Evolutionary conservation across 768 basidiomycete genomes (phyloP).

Genomic region (Suillus lakei): DNA sequence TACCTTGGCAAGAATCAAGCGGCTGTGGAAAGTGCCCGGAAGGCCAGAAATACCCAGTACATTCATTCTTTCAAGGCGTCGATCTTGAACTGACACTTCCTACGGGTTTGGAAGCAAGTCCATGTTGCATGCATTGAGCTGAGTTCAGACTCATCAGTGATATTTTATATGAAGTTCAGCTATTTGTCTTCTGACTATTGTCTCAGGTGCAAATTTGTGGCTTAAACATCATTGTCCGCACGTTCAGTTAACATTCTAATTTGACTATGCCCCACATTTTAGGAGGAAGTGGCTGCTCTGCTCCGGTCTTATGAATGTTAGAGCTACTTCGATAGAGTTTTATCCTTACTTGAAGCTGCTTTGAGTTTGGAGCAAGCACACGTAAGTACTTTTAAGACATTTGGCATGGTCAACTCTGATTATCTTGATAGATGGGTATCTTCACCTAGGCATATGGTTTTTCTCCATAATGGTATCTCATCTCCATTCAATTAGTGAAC

Average conservation of each 20-base stretch:
- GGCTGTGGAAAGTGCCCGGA: slow-evolving; percentile 98
- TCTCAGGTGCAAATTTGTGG: slow-evolving; percentile 94
- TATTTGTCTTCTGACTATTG: slow-evolving; percentile 13
- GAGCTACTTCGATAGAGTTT: slow-evolving; percentile 94
- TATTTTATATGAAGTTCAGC: neutral
- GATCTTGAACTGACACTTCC: slow-evolving; percentile 15
- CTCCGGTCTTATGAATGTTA: slow-evolving; percentile 87
- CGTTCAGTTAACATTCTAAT: slow-evolving; percentile 39
- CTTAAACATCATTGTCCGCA: slow-evolving; percentile 96
- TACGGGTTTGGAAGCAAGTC: slow-evolving; percentile 99
- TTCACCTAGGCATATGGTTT: slow-evolving; percentile 68
- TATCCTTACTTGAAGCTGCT: slow-evolving; percentile 90
- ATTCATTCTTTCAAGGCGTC: slow-evolving; percentile 29
- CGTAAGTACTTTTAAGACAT: slow-evolving; percentile 41
- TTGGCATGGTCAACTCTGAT: slow-evolving; percentile 18
- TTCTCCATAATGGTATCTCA: slow-evolving; percentile 14
- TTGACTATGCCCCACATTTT: slow-evolving; percentile 14
- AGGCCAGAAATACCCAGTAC: slow-evolving; percentile 98
- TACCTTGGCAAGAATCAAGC: slow-evolving; percentile 98
- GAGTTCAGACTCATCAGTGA: slow-evolving; percentile 85
- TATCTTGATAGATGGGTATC: slow-evolving; percentile 77
- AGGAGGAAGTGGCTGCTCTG: slow-evolving; percentile 80
- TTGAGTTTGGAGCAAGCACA: slow-evolving; percentile 97
- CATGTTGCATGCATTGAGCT: slow-evolving; percentile 95
- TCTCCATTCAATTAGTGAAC: slow-evolving; percentile 69